phyloP scores from a whole-genome alignment of 192 early-diverging fungal species.

The Coemansia sp. region DNA sequence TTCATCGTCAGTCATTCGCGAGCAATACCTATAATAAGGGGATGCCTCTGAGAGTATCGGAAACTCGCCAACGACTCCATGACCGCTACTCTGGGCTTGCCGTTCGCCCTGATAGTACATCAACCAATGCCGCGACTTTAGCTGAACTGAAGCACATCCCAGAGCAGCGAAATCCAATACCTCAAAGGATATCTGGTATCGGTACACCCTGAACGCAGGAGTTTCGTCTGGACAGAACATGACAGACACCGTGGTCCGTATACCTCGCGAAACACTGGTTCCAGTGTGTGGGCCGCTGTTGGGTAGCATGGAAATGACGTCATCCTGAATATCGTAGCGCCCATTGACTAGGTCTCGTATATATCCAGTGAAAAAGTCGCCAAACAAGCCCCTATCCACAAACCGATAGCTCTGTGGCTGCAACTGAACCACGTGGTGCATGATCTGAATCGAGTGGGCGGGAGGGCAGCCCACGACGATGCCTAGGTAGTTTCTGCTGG shows the following conservation, averaged over 20 bases:
- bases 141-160: conserved; percentile 22
- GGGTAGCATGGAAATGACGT: conserved; percentile 38
- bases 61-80: conserved; percentile 40
- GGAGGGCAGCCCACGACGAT: conserved; percentile 32
- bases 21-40: conserved; percentile 39
- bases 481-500: conserved; percentile 40
- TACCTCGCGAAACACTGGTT: conserved; percentile 25
- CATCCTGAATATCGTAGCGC: conserved; percentile 19
- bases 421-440: conserved; percentile 47
- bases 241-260: conserved; percentile 35
- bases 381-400: conserved; percentile 42
- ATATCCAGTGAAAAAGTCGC: conserved; percentile 33
- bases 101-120: conserved; percentile 22
- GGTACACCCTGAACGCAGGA: conserved; percentile 26
- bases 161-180: conserved; percentile 18
- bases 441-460: background rate
- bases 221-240: conserved; percentile 50
- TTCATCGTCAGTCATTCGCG: conserved; percentile 35
- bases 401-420: conserved; percentile 38
- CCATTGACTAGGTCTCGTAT: conserved; percentile 26
- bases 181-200: conserved; percentile 46
- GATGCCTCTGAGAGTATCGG: conserved; percentile 18
- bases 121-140: conserved; percentile 37
- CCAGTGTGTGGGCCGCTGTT: conserved; percentile 32
- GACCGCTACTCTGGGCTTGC: conserved; percentile 12